Percentiles rank a stretch among this genome's conserved stretches.
phyloP scores from a whole-genome alignment of 78 protist genomes.

The Dictyostelium firmibasis region DNA sequence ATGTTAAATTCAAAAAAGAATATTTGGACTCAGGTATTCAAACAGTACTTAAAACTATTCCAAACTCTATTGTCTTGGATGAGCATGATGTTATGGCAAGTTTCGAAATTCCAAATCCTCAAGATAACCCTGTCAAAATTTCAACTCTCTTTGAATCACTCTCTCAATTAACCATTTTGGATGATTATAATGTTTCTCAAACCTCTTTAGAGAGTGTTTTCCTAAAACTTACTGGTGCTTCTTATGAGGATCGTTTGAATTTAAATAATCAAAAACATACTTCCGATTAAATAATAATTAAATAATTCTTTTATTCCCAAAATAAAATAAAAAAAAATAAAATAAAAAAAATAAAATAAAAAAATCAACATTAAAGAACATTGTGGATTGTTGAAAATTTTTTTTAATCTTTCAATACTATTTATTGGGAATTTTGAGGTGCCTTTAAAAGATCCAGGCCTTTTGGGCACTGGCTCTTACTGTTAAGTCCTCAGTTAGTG shows the following conservation, averaged over 20 bases:
- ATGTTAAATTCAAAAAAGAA: conserved; percentile 42
- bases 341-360: too few species aligned
- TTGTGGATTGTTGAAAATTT: too few species aligned
- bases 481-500: too few species aligned
- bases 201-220: conserved; percentile 47
- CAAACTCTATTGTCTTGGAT: background rate
- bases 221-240: conserved; percentile 37
- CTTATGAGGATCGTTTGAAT: conserved; percentile 15
- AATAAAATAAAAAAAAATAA: too few species aligned
- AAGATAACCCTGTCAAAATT: background rate
- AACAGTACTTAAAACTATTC: background rate
- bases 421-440: too few species aligned
- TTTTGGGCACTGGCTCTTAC: too few species aligned
- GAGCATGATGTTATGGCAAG: conserved; percentile 20
- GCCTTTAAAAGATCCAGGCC: too few species aligned
- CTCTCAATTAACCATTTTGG: background rate
- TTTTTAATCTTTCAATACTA: too few species aligned
- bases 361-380: too few species aligned
- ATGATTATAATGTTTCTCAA: conserved; percentile 29
- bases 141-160: background rate
- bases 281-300: background rate
- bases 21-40: conserved; percentile 11
- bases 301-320: too few species aligned
- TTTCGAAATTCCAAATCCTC: conserved; percentile 32
- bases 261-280: background rate